Evolutionary conservation across 192 early-diverging fungal species (phyloP).

Genomic region (Chytriomyces sp.): DNA sequence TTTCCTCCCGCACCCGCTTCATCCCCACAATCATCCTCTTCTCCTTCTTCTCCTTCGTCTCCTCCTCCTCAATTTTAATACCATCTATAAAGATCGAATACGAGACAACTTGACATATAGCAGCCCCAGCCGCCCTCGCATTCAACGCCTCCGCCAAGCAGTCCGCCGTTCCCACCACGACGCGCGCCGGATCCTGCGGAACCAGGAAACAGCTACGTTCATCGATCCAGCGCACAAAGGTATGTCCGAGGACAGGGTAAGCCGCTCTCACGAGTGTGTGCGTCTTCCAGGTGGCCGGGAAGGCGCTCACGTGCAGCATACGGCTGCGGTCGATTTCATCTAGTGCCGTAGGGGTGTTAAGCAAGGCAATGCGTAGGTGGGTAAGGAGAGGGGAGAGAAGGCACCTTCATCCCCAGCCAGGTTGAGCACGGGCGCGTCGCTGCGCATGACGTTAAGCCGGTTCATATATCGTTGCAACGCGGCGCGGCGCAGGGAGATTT

Average conservation of each 20-base stretch:
- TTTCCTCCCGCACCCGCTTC: too few relatives aligned
- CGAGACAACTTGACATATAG: too few relatives aligned
- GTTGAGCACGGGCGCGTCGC: constrained; percentile 61
- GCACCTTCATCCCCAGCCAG: constrained; percentile 53
- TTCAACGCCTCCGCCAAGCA: neutral
- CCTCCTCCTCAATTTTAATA: too few relatives aligned
- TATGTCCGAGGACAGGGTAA: constrained; percentile 36
- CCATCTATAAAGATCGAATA: too few relatives aligned
- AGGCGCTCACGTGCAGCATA: constrained; percentile 55
- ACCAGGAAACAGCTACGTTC: constrained; percentile 53
- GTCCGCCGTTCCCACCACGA: neutral
- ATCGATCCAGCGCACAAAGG: constrained; percentile 56
- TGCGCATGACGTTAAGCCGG: constrained; percentile 69
- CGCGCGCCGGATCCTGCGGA: constrained; percentile 34
- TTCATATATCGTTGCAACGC: constrained; percentile 53
- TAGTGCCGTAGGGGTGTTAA: neutral
- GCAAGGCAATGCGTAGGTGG: too few relatives aligned
- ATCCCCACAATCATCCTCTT: too few relatives aligned
- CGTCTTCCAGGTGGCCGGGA: constrained; percentile 51
- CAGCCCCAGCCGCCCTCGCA: too few relatives aligned
- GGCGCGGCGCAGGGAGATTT: too few relatives aligned
- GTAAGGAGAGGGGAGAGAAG: neutral
- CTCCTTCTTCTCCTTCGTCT: too few relatives aligned
- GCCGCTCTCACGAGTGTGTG: constrained; percentile 55
- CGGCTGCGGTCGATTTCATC: constrained; percentile 47